These are phyloP conservation scores for Nepenthes alata DNA, from an alignment of 179 eudicot species.

Conservation along the genomic window DNA sequence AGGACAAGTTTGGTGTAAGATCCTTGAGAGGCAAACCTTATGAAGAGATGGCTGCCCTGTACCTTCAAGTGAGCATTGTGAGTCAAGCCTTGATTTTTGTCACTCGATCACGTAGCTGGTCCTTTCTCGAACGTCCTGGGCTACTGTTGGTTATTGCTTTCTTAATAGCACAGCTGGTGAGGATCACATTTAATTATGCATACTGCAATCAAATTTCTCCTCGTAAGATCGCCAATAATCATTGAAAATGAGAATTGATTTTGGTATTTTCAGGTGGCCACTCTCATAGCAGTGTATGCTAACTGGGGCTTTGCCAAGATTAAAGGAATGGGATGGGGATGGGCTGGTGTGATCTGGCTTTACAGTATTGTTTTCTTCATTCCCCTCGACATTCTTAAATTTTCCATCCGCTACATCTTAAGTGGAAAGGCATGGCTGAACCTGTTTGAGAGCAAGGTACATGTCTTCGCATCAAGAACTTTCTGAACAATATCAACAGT, in stretches of 20 bases:
- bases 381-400: slow-evolving; percentile 59
- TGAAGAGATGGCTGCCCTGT: slow-evolving; percentile 52
- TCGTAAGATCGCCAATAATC: background rate
- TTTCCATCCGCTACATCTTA: slow-evolving; percentile 47
- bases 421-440: slow-evolving; percentile 74
- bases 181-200: background rate
- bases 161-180: slow-evolving; percentile 58
- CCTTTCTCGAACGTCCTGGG: slow-evolving; percentile 65
- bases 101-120: slow-evolving; percentile 74
- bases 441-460: slow-evolving; percentile 66
- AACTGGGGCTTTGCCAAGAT: slow-evolving; percentile 69
- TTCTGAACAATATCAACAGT: too few species aligned
- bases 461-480: background rate
- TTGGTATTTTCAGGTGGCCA: slow-evolving; percentile 41
- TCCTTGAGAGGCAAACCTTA: slow-evolving; percentile 13
- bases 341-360: slow-evolving; percentile 79
- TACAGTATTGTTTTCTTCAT: slow-evolving; percentile 51
- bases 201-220: background rate
- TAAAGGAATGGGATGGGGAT: slow-evolving; percentile 75
- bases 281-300: slow-evolving; percentile 65
- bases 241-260: background rate
- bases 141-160: slow-evolving; percentile 43
- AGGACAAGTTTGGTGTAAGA: slow-evolving; percentile 29
- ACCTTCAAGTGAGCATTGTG: slow-evolving; percentile 69
- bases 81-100: slow-evolving; percentile 77